Conservation (phyloP, 2,329 filamentous ascomycete genomes). For the Arthrobotrys entomopaga region DNA sequence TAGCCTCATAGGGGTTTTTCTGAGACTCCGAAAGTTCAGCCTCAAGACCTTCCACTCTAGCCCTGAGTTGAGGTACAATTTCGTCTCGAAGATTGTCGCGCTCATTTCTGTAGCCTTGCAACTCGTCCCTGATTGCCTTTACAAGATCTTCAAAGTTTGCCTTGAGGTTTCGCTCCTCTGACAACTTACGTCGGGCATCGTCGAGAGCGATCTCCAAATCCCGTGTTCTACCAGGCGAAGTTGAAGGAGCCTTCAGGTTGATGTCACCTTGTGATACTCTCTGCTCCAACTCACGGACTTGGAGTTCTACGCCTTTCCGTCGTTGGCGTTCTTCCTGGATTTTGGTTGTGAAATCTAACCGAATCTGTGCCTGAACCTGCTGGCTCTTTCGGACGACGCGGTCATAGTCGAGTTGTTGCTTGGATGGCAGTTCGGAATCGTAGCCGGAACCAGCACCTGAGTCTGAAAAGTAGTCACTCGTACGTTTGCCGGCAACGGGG, state of each 20-base stretch:
- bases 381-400: slow-evolving; percentile 83
- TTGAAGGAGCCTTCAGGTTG: slow-evolving; percentile 65
- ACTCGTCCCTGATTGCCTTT: slow-evolving; percentile 81
- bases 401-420: slow-evolving; percentile 75
- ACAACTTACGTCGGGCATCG: slow-evolving; percentile 80
- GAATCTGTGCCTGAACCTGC: slow-evolving; percentile 88
- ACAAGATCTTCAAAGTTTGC: slow-evolving; percentile 94
- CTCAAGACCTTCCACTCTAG: slow-evolving; percentile 81
- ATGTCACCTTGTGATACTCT: slow-evolving; percentile 66
- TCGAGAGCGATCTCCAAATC: slow-evolving; percentile 84
- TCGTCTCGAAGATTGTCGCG: slow-evolving; percentile 91
- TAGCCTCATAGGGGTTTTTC: slow-evolving; percentile 79
- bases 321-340: slow-evolving; percentile 85
- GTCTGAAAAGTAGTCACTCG: slow-evolving; percentile 98
- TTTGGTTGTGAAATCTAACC: slow-evolving; percentile 83
- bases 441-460: slow-evolving; percentile 73
- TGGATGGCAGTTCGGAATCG: slow-evolving; percentile 62
- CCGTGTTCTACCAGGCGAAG: slow-evolving; percentile 72
- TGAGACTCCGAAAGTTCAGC: slow-evolving; percentile 76
- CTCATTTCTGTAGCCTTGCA: slow-evolving; percentile 84
- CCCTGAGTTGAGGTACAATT: slow-evolving; percentile 79
- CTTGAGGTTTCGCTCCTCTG: slow-evolving; percentile 86
- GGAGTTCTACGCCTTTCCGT: slow-evolving; percentile 79
- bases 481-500: slow-evolving; percentile 73
- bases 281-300: slow-evolving; percentile 82